phyloP scores from a whole-genome alignment of 306 rosid genomes.

The Arachis stenosperma region DNA sequence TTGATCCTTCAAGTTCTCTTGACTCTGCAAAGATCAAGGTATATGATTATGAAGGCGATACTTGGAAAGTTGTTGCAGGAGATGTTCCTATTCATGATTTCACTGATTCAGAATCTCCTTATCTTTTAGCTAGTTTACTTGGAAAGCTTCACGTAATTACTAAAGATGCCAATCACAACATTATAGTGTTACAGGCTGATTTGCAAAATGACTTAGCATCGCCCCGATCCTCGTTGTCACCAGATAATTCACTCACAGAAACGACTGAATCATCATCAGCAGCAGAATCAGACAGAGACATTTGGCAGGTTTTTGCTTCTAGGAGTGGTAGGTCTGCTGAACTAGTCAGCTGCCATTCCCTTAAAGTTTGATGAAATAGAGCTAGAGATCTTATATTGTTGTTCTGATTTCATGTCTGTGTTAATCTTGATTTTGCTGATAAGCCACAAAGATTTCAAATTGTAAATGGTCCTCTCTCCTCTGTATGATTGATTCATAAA shows the following conservation, averaged over 20 bases:
- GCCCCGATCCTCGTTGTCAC: conserved; percentile 6
- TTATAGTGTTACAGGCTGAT: conserved; percentile 41
- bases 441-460: conserved; percentile 13
- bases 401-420: neutral
- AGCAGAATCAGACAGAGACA: conserved; percentile 36
- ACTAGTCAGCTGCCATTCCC: conserved; percentile 55
- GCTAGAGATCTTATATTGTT: neutral
- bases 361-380: conserved; percentile 38
- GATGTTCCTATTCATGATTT: conserved; percentile 46
- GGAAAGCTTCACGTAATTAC: conserved; percentile 46
- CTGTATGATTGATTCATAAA: conserved; percentile 21
- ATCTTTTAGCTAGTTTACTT: conserved; percentile 46
- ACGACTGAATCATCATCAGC: conserved; percentile 10
- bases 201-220: conserved; percentile 35
- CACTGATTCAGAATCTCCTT: conserved; percentile 45
- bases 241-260: conserved; percentile 11
- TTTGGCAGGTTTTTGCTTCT: conserved; percentile 50
- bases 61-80: conserved; percentile 48
- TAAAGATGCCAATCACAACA: conserved; percentile 45
- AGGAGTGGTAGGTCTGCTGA: conserved; percentile 45
- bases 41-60: conserved; percentile 44
- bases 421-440: conserved; percentile 22
- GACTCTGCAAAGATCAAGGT: conserved; percentile 44
- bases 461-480: conserved; percentile 24
- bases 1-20: conserved; percentile 46